Evolutionary conservation across 176 grass and related monocot species (phyloP).

Genomic region (Paspalum notatum): DNA sequence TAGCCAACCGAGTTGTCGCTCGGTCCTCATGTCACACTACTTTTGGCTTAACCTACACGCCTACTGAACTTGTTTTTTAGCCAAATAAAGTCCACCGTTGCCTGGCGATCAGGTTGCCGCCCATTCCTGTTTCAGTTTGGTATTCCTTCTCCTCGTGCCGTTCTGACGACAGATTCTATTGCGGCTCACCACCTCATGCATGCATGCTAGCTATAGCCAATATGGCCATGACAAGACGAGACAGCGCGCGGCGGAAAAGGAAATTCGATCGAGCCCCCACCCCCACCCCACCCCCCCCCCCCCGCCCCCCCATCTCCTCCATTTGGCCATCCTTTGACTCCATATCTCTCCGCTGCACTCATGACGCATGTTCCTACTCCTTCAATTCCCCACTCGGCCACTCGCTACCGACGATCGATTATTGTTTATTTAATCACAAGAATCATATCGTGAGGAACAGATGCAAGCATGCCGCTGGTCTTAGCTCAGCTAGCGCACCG

Average conservation of each 20-base stretch:
- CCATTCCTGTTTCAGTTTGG: slow-evolving; percentile 8
- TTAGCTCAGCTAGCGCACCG: slow-evolving; percentile 31
- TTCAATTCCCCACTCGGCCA: neutral
- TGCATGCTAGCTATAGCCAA: no score
- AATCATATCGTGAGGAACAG: slow-evolving; percentile 36
- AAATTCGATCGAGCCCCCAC: no score
- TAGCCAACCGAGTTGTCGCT: no score
- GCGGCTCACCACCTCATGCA: neutral
- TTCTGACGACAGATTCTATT: neutral
- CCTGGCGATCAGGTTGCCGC: slow-evolving; percentile 4
- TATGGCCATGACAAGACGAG: neutral
- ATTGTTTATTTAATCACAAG: slow-evolving; percentile 6
- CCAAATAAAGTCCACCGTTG: slow-evolving; percentile 18
- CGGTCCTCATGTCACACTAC: no score
- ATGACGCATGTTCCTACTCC: neutral
- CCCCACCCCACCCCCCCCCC: no score
- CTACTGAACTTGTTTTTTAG: neutral
- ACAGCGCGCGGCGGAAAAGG: slow-evolving; percentile 13
- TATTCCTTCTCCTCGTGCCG: neutral
- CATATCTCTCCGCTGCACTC: neutral
- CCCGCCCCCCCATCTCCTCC: neutral
- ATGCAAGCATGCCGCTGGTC: slow-evolving; percentile 11
- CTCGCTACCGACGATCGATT: neutral
- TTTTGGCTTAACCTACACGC: neutral
- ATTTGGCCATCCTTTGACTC: slow-evolving; percentile 33